Conservation (phyloP, 257 asterid genomes). For the Cruciata laevipes region DNA sequence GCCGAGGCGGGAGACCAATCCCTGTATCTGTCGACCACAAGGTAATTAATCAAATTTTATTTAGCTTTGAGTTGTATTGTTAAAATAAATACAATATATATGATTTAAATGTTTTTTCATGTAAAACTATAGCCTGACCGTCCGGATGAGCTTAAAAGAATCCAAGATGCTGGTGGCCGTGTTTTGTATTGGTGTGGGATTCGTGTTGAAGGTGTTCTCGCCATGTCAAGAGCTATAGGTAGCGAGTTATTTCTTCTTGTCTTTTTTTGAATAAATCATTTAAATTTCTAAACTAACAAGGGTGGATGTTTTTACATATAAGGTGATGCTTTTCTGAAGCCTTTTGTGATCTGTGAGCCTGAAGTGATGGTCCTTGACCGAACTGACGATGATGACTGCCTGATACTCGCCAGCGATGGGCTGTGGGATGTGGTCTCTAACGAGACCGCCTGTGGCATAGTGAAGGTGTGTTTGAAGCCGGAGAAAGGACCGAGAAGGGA, state of each 20-base stretch:
- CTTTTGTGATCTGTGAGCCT: constrained; percentile 62
- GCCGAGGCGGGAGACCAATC: constrained; percentile 55
- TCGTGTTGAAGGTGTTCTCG: constrained; percentile 69
- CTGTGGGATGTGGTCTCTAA: constrained; percentile 80
- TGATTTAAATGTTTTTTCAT: no score
- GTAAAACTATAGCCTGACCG: constrained; percentile 55
- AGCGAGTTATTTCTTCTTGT: background rate
- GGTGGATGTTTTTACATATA: background rate
- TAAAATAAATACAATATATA: no score
- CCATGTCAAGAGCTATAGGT: constrained; percentile 92
- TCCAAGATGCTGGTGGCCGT: constrained; percentile 69
- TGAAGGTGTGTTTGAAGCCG: constrained; percentile 40
- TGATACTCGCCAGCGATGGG: constrained; percentile 77
- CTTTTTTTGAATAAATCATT: background rate
- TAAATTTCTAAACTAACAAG: background rate
- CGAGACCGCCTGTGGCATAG: constrained; percentile 60
- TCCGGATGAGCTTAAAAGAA: constrained; percentile 66
- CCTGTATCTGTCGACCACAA: constrained; percentile 73
- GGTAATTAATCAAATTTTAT: constrained; percentile 19
- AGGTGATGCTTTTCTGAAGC: constrained; percentile 72
- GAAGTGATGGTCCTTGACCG: constrained; percentile 63
- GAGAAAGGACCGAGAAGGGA: constrained; percentile 18
- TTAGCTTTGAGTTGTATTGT: no score
- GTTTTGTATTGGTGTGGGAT: no score
- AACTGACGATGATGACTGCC: constrained; percentile 50